These are phyloP conservation scores for Lentinula guzmanii DNA, from an alignment of 768 basidiomycete species.

Conservation along the genomic window DNA sequence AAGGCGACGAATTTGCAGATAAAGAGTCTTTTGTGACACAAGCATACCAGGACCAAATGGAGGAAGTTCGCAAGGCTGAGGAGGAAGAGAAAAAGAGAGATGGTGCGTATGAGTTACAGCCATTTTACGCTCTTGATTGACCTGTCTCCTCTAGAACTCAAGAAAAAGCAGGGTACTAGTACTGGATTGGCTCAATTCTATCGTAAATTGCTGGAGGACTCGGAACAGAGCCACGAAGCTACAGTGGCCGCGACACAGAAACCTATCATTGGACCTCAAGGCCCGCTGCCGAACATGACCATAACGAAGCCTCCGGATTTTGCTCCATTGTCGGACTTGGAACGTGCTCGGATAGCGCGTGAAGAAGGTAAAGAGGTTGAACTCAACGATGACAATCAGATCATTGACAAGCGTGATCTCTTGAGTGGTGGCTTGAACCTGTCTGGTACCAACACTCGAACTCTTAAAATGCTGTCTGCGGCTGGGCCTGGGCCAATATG, in stretches of 20 bases:
- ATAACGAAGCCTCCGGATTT: constrained; percentile 70
- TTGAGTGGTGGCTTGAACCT: constrained; percentile 91
- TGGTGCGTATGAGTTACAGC: constrained; percentile 46
- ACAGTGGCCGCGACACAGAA: constrained; percentile 73
- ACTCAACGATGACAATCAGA: constrained; percentile 95
- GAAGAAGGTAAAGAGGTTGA: constrained; percentile 80
- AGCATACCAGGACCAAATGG: constrained; percentile 96
- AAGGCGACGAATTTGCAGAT: constrained; percentile 90
- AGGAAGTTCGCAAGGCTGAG: constrained; percentile 82
- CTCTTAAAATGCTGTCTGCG: constrained; percentile 42
- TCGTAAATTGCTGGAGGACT: constrained; percentile 68
- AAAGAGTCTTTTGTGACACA: constrained; percentile 97
- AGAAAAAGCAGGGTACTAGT: constrained; percentile 50
- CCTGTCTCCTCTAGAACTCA: constrained; percentile 35
- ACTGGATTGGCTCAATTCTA: constrained; percentile 89
- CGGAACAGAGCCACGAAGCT: constrained; percentile 79
- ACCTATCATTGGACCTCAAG: constrained; percentile 59
- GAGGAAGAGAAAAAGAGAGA: constrained; percentile 88
- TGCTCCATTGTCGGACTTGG: constrained; percentile 60
- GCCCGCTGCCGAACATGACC: constrained; percentile 59
- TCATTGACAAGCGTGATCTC: constrained; percentile 92
- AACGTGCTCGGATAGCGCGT: constrained; percentile 64
- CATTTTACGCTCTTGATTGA: background rate
- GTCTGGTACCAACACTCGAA: constrained; percentile 73
- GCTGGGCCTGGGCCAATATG: constrained; percentile 15